Base-by-base conservation (phyloP, 495 filamentous ascomycete species). In the Lasiosphaeriaceae sp. region DNA sequence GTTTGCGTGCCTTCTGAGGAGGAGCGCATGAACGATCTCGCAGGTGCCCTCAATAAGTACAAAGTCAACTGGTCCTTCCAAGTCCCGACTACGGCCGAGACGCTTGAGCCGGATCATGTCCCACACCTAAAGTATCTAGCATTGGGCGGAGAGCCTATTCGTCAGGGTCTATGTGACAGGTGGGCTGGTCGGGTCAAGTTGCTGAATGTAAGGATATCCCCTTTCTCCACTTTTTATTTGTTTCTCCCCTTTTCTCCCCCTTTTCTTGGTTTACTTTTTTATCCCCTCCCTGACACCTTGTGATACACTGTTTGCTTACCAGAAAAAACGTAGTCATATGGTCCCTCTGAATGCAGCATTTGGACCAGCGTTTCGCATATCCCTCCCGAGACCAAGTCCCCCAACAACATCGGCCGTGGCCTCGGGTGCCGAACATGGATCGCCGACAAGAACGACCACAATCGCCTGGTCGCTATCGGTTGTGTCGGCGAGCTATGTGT, bases 341-440 rank as follows among this genome's bases (percentile, higher is more conserved):
- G 82, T 1, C 81, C 81, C 0, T 77, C 72, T 3, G 82, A 85
- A 54, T 78, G 76, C 43, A 72, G 78, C 11, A 74, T 83, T 4
- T 69, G 75, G 44, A 73, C 62, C 1, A 56, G 60, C 2, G 62
- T 58, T 20, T 64, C 60, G 17, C 23, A 57, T 12, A n/a, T 47
- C n/a, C 26, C 64, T 46, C 8, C 37, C 26, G 24, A 4, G 16
- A 45, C 53, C 12, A 55, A 61, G 1, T 54, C 54, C 50, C 66
- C 66, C 5, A 50, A 41, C 1, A 68, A 63, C 46, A n/a, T 68
- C n/a, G 66, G 66, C 1, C 56, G 24, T 9, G 62, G 52, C 11
- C 39, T 68, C 17, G 14, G 34, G 1, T 62, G 66, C 11, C 52
- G 66, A 12, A 53, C 50, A 29, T 74, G 68, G 66, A 58, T 74